phyloP scores from a whole-genome alignment of 2,329 filamentous ascomycete species.

The Phoma sp. region DNA sequence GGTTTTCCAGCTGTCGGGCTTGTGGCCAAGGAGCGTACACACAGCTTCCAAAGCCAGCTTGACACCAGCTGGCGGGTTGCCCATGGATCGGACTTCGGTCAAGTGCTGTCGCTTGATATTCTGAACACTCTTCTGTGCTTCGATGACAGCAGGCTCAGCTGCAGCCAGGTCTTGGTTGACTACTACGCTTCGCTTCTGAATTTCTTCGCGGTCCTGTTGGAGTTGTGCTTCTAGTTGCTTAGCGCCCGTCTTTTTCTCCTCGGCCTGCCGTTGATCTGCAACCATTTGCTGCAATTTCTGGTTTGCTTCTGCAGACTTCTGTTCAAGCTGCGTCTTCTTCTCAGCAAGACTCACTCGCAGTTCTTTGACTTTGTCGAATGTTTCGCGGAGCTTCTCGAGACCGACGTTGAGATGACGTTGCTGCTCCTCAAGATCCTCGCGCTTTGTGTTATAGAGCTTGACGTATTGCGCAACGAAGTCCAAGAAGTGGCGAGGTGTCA shows the following conservation, averaged over 20 bases:
- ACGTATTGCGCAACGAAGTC: slow-evolving; percentile 99
- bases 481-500: slow-evolving; percentile 95
- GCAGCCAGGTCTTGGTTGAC: slow-evolving; percentile 86
- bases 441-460: slow-evolving; percentile 96
- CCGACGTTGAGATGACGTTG: slow-evolving; percentile 98
- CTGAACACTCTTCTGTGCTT: slow-evolving; percentile 94
- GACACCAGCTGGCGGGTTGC: slow-evolving; percentile 87
- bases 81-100: slow-evolving; percentile 97
- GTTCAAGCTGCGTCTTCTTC: slow-evolving; percentile 92
- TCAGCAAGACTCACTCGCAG: slow-evolving; percentile 87
- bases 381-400: slow-evolving; percentile 95
- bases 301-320: slow-evolving; percentile 93
- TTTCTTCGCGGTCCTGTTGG: slow-evolving; percentile 87
- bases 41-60: slow-evolving; percentile 94
- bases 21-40: slow-evolving; percentile 91
- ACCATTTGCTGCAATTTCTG: slow-evolving; percentile 98
- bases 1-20: slow-evolving; percentile 86
- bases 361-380: slow-evolving; percentile 95
- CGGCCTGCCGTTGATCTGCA: slow-evolving; percentile 91
- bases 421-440: slow-evolving; percentile 97
- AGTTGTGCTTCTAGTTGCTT: slow-evolving; percentile 86
- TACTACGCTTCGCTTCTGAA: slow-evolving; percentile 80
- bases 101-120: slow-evolving; percentile 98
- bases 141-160: slow-evolving; percentile 90
- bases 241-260: slow-evolving; percentile 86